A percentile compares a stretch with the other conserved stretches of the same genome.
These are phyloP conservation scores for Puccinia brachypodii DNA, from an alignment of 1,284 basidiomycete species.

Conservation along the genomic window DNA sequence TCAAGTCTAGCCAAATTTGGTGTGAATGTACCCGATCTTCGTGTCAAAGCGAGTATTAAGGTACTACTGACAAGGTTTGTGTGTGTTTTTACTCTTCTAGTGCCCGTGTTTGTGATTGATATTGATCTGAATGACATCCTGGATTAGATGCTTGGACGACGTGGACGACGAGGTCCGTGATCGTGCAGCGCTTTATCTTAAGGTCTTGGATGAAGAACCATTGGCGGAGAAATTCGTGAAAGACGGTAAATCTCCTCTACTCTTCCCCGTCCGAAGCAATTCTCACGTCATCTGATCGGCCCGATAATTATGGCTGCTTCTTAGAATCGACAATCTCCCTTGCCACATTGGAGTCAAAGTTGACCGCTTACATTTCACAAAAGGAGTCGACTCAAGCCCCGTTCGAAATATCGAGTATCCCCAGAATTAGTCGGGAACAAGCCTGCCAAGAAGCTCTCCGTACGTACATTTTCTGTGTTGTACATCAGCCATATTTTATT, in stretches of 20 bases:
- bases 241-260: slow-evolving; percentile 67
- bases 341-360: slow-evolving; percentile 76
- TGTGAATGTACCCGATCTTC: slow-evolving; percentile 74
- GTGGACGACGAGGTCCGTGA: slow-evolving; percentile 99
- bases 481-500: slow-evolving; percentile 51
- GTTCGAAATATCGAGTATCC: slow-evolving; percentile 77
- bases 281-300: not conserved
- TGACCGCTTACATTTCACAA: slow-evolving; percentile 86
- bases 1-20: slow-evolving; percentile 95
- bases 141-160: slow-evolving; percentile 84
- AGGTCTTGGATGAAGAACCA: slow-evolving; percentile 74
- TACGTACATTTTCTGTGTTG: too few relatives aligned
- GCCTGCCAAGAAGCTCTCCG: slow-evolving; percentile 80
- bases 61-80: slow-evolving; percentile 77
- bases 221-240: slow-evolving; percentile 84
- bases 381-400: slow-evolving; percentile 67
- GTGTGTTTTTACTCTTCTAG: not conserved
- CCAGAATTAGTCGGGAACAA: slow-evolving; percentile 86
- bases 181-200: slow-evolving; percentile 90
- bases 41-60: slow-evolving; percentile 78
- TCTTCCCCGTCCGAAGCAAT: not conserved
- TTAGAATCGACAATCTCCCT: slow-evolving; percentile 88
- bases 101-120: not conserved
- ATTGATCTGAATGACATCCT: slow-evolving; percentile 40
- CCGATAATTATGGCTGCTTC: slow-evolving; percentile 12